Percentiles rank a stretch among this genome's conserved stretches.
Evolutionary conservation across 345 rosid genomes (phyloP).

Genomic region (Gossypium mustelinum): DNA sequence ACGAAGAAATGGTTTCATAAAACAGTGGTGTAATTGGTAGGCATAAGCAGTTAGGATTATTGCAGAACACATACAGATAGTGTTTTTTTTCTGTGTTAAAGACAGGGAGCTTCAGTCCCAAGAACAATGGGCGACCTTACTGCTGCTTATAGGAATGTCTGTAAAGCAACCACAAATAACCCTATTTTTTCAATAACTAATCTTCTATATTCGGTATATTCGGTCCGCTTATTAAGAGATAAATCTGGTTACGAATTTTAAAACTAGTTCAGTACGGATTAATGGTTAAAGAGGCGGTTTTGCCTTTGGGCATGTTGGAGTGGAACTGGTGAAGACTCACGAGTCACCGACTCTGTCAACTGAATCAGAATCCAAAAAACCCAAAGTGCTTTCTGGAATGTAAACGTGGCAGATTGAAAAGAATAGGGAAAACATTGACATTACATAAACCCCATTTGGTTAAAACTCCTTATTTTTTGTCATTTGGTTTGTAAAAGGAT

Average conservation of each 20-base stretch:
- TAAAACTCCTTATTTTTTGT: background rate
- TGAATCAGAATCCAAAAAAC: background rate
- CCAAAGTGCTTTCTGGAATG: too few relatives aligned
- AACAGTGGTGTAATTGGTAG: background rate
- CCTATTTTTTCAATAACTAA: too few relatives aligned
- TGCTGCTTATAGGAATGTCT: background rate
- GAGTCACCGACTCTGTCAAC: slow-evolving; percentile 1
- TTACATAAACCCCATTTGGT: slow-evolving; percentile 2
- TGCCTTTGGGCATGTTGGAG: slow-evolving; percentile 25
- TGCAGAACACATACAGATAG: background rate
- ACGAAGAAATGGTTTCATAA: background rate
- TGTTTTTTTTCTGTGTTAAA: background rate
- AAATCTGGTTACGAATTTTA: too few relatives aligned
- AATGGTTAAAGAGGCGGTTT: background rate
- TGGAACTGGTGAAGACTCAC: slow-evolving; percentile 5
- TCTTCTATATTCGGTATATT: background rate
- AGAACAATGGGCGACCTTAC: background rate
- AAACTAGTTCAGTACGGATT: accelerated
- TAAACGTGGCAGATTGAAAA: slow-evolving; percentile 17
- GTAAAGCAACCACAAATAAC: background rate
- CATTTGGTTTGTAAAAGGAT: background rate
- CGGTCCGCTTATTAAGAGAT: too few relatives aligned
- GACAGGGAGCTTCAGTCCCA: background rate
- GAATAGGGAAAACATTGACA: slow-evolving; percentile 5
- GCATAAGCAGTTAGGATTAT: too few relatives aligned